Evolutionary conservation across 768 basidiomycete genomes (phyloP), one percentile per base, ranked within the genome.

Genomic region (Holtermannia corniformis): DNA sequence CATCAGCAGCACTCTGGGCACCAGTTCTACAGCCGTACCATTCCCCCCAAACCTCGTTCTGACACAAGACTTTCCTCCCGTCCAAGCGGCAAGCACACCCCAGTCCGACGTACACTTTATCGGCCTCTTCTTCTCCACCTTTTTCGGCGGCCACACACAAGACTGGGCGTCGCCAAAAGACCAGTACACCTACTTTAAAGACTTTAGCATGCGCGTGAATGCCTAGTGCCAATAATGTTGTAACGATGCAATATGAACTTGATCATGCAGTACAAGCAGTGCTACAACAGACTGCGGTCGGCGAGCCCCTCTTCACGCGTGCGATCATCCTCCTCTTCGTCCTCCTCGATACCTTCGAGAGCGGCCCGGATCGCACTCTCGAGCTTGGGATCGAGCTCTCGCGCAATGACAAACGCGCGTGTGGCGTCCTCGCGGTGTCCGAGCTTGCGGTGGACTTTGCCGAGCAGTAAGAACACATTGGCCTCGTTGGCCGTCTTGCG

Each of bases 401-500:
- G 83, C 60, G 91, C 95, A 37, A 85, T 78, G 25, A 90, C 87
- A 56, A 99, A 84, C 73, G 83, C 78, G 56, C 86, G 83, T 52
- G 87, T 85, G 46, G 89, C 83, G 72, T 86, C 84, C 19, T 80
- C 77, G 59, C 81, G 80, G 72, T 89, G 78, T 28, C 88, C 88
- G 51, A 86, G 74, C 60, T 86, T 77, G 44, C 87, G 82, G 67
- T 95, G 96, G 54, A 86, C 84, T 75, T 85, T 86, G 23, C 91
- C 95, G 16, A 99, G 81, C 73, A 96, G 84, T 80, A 95, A 95
- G 54, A 92, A 82, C 52, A 97, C 87, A 75, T 96, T 96, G 50
- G 91, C 85, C 76, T 99, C 95, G 67, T 91, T 88, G 5, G 93
- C 93, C 28, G 91, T 87, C 57, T 81, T 76, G 69, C 81, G 82